phyloP scores from a whole-genome alignment of 2,329 filamentous ascomycete genomes.

The Sclerotinia trifoliorum region DNA sequence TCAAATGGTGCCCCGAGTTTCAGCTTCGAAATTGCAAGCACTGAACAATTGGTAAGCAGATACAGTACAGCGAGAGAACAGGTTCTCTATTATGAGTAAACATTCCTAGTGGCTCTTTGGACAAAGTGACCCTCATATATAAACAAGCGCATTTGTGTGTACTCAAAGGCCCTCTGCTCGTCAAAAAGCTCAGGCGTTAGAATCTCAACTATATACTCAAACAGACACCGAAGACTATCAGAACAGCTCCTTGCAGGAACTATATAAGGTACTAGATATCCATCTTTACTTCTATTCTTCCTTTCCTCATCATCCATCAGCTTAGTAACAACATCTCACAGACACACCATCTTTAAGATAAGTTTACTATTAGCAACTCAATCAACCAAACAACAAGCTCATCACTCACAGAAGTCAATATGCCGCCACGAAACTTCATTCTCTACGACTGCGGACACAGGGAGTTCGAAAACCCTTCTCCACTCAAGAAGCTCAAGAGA shows the following conservation, averaged over 20 bases:
- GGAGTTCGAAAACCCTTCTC: neutral
- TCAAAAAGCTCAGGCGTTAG: no score
- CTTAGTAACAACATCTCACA: neutral
- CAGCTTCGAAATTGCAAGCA: rapidly evolving
- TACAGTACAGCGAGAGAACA: neutral
- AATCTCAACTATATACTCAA: neutral
- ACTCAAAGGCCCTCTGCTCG: neutral
- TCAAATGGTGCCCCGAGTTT: no score
- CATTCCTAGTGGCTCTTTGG: neutral
- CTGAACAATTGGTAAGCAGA: neutral
- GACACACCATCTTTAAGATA: neutral
- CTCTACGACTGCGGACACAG: neutral
- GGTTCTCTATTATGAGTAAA: neutral
- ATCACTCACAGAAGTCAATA: neutral
- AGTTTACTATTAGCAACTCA: neutral
- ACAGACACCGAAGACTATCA: neutral
- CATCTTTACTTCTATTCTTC: neutral
- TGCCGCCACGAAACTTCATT: neutral
- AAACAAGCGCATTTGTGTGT: neutral
- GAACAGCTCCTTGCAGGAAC: neutral
- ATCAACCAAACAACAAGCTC: neutral
- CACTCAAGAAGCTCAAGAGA: neutral
- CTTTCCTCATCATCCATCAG: neutral
- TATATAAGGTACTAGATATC: neutral
- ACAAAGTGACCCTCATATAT: no score